These are phyloP conservation scores for Anaeromyces robustus DNA, from an alignment of 192 early-diverging fungal genomes.

Conservation along the genomic window DNA sequence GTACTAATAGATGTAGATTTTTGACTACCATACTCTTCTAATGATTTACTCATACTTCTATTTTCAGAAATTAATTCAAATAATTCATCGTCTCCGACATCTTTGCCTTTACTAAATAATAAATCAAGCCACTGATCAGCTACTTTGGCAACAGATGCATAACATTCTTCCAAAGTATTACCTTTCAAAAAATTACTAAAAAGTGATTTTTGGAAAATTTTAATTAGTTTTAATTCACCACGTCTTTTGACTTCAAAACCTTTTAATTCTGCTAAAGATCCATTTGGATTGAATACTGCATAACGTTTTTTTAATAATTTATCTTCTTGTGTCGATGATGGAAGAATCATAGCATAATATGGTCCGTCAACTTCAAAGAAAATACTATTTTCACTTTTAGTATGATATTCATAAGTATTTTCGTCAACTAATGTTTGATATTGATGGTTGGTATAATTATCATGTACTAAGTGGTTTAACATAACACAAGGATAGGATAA, in stretches of 20 bases:
- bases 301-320: slow-evolving; percentile 96
- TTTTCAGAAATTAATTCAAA: slow-evolving; percentile 97
- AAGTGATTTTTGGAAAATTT: slow-evolving; percentile 89
- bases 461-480: slow-evolving; percentile 93
- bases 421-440: slow-evolving; percentile 64
- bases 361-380: slow-evolving; percentile 99
- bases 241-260: slow-evolving; percentile 98
- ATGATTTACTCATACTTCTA: slow-evolving; percentile 83
- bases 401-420: slow-evolving; percentile 40
- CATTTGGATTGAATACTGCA: slow-evolving; percentile 93
- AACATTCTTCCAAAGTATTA: slow-evolving; percentile 68
- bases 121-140: slow-evolving; percentile 94
- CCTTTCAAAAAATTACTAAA: slow-evolving; percentile 91
- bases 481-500: slow-evolving; percentile 96
- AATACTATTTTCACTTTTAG: slow-evolving; percentile 81
- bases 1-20: slow-evolving; percentile 93
- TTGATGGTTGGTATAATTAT: slow-evolving; percentile 92
- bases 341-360: slow-evolving; percentile 95
- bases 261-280: slow-evolving; percentile 87
- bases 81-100: slow-evolving; percentile 70
- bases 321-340: slow-evolving; percentile 85
- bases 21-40: slow-evolving; percentile 84
- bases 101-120: slow-evolving; percentile 63
- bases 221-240: slow-evolving; percentile 95
- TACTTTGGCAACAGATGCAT: slow-evolving; percentile 68